Conservation (phyloP, 495 filamentous ascomycete species). For the Aspergillus funiculosus region DNA sequence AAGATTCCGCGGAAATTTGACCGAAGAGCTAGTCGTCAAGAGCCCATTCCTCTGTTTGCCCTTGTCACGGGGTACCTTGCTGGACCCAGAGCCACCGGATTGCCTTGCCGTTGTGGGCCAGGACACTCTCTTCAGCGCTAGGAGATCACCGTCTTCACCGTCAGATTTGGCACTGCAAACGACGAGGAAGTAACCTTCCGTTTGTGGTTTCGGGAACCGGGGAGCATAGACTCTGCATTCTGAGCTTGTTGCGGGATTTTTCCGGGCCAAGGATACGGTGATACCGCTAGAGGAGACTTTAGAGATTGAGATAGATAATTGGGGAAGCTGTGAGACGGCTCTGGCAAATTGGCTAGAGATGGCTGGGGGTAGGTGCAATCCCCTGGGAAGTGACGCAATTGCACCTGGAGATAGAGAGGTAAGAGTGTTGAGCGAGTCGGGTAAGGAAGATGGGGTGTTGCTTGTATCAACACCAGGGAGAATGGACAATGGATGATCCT, state of each 20-base stretch:
- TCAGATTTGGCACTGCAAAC: slow-evolving; percentile 49
- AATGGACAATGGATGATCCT: slow-evolving; percentile 71
- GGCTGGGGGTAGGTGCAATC: slow-evolving; percentile 21
- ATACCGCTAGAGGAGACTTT: slow-evolving; percentile 56
- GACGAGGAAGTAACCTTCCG: slow-evolving; percentile 87
- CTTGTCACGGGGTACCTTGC: slow-evolving; percentile 22
- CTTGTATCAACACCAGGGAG: slow-evolving; percentile 69
- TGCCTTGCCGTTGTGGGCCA: slow-evolving; percentile 51
- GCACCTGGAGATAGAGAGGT: slow-evolving; percentile 51
- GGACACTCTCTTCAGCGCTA: slow-evolving; percentile 77
- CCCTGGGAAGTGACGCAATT: slow-evolving; percentile 23
- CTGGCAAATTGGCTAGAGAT: slow-evolving; percentile 28
- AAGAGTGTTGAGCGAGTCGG: slow-evolving; percentile 9
- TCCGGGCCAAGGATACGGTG: slow-evolving; percentile 56
- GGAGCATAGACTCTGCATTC: slow-evolving; percentile 77
- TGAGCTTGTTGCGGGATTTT: slow-evolving; percentile 56
- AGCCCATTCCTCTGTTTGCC: slow-evolving; percentile 12
- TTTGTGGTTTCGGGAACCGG: slow-evolving; percentile 87
- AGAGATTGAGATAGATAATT: slow-evolving; percentile 58
- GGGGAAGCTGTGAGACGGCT: slow-evolving; percentile 4
- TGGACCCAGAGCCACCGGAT: slow-evolving; percentile 23
- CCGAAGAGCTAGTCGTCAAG: slow-evolving; percentile 31
- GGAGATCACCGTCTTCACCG: slow-evolving; percentile 60
- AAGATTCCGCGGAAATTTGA: slow-evolving; percentile 54
- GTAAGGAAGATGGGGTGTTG: slow-evolving; percentile 59